Base-by-base conservation (phyloP, 2,329 filamentous ascomycete genomes). In the Cryoendolithus antarcticus region DNA sequence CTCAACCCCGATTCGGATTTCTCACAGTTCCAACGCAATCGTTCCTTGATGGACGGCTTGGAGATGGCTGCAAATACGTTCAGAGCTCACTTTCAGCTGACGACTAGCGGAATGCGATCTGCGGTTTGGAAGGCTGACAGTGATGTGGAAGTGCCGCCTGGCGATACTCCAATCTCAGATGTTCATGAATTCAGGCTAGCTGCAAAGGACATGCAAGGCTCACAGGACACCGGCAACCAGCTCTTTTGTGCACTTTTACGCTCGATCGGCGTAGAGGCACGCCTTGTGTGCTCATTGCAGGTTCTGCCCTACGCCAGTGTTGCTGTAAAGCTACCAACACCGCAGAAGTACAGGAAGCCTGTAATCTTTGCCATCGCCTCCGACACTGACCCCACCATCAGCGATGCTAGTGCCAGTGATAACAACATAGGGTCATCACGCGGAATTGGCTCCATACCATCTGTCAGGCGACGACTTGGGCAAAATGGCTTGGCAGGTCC, bases 241-340 rank as follows among this genome's bases (percentile, higher is more conserved):
- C 60, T 98, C 0, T 94, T 93, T 53, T 96, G 91, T 58, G 82
- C 88, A 2, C 62, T 96, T 27, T 69, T 98, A 3, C 78, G 91
- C 11, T 75, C 77, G n/a, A 76, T 73, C n/a, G 86, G 85, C 2
- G 76, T 96, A 5, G 77, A 86, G 46, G 71, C 84, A 4, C 74
- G 91, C 9, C 69, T 98, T 4, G 82, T 96, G 1, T 95, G 86
- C 59, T 98, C 91, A 4, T 64, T 98, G 3, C 91, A 98, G 49
- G 76, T 80, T 1, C 67, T 98, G 1, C 71, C 82, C 0, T 88
- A 88, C 48, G 66, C 70, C 2, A 71, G 62, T 9, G 58, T 61
- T 2, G 63, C 66, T 4, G 64, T 64, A 61, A 69, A 56, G 57
- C 58, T 40, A 46, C 62, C 37, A 42, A 62, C 65, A 21, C 60